A percentile compares a stretch with the other conserved stretches of the same genome.
These are phyloP conservation scores for Oemleria cerasiformis DNA, from an alignment of 306 rosid species.

Conservation along the genomic window DNA sequence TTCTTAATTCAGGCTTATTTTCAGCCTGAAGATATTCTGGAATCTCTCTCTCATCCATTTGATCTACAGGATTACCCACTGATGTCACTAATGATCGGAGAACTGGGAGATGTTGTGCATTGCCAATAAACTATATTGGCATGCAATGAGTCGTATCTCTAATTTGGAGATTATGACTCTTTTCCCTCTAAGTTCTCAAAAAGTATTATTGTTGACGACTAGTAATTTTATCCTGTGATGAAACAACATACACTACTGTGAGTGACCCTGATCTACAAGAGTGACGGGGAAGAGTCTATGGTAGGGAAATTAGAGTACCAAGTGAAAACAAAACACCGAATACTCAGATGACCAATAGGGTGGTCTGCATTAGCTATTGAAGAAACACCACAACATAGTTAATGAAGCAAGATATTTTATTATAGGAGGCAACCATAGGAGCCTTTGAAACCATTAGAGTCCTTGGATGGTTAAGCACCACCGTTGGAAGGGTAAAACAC, in stretches of 20 bases:
- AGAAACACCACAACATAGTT: background rate
- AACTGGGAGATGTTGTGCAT: background rate
- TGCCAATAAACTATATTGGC: slow-evolving; percentile 17
- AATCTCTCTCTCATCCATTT: background rate
- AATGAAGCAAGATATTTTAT: background rate
- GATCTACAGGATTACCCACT: background rate
- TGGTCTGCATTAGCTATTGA: too few species aligned
- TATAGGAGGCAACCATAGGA: background rate
- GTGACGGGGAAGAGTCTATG: too few species aligned
- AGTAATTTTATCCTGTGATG: background rate
- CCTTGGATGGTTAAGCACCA: background rate
- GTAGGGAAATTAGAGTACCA: background rate
- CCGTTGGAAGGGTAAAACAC: background rate
- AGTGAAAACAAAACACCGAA: too few species aligned
- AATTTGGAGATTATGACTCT: slow-evolving; percentile 9
- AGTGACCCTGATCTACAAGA: background rate
- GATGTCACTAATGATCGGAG: background rate
- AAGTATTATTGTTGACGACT: background rate
- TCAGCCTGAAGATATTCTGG: background rate
- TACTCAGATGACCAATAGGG: too few species aligned
- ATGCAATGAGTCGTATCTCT: background rate
- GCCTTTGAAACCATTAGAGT: background rate
- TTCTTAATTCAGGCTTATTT: slow-evolving; percentile 24
- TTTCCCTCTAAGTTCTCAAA: slow-evolving; percentile 14
- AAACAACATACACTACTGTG: background rate